Percentiles rank a stretch among this genome's conserved stretches.
These are phyloP conservation scores for Escallonia herrerae DNA, from an alignment of 129 eudicot species.

Conservation along the genomic window DNA sequence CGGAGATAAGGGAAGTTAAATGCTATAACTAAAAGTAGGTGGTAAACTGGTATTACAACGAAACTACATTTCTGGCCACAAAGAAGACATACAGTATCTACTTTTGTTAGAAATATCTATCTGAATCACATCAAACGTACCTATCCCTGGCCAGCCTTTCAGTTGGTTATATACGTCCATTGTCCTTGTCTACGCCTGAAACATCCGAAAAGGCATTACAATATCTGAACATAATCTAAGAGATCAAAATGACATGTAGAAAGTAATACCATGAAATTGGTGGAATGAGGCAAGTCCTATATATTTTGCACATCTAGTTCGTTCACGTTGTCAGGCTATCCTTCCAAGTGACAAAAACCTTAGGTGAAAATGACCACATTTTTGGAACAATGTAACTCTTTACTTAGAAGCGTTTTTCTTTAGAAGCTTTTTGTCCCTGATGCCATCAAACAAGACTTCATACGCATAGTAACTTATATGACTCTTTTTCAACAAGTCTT, in stretches of 20 bases:
- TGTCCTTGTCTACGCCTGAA: conserved; percentile 7
- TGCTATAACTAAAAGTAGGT: no score
- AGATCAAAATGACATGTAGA: no score
- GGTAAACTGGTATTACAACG: no score
- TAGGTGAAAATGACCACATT: no score
- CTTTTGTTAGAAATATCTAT: not conserved
- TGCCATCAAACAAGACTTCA: conserved; percentile 77
- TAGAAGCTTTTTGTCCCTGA: conserved; percentile 65
- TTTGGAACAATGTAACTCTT: conserved; percentile 7
- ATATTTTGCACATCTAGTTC: no score
- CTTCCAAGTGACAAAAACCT: conserved; percentile 1
- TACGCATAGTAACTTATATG: conserved; percentile 74
- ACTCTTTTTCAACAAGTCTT: conserved; percentile 71
- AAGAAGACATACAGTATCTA: no score
- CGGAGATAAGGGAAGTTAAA: no score
- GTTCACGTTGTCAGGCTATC: no score
- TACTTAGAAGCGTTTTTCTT: conserved; percentile 33
- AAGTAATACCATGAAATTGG: no score
- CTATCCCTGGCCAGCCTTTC: conserved; percentile 2
- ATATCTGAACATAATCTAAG: no score
- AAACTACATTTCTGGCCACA: no score
- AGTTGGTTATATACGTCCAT: not conserved
- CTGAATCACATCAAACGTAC: not conserved
- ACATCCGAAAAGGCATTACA: conserved; percentile 7
- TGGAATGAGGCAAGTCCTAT: no score